Base-by-base conservation (phyloP, 371 early-diverging fungal genomes). In the Mucor indicus region DNA sequence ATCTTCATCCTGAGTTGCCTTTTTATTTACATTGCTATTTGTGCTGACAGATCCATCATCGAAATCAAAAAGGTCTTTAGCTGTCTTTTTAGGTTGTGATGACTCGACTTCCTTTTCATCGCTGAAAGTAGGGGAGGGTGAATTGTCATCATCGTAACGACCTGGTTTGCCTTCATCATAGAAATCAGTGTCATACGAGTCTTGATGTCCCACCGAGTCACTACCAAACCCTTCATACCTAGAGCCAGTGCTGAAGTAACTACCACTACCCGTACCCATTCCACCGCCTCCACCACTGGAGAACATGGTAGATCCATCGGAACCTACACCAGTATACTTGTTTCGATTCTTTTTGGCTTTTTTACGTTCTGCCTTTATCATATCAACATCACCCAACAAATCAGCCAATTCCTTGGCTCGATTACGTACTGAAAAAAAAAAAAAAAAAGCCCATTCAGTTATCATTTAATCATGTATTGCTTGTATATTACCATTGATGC, bases 341-440 rank as follows among this genome's bases (percentile, higher is more conserved):
- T 82, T 72, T 22, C 89, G 80, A 59, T 92, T 97, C 32, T 77
- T 80, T 58, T 85, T 86, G 11, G 98, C 96, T 54, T 89, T 91
- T 50, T 84, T 82, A 19, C 98, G 84, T 57, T 98, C 98, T 8
- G 75, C 76, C 25, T 82, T 83, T 53, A 96, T 84, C 15, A 69
- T 77, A 10, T 91, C 85, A 11, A 76, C 80, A 63, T 90, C 80
- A 36, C 77, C 77, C 22, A 96, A 60, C 38, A 96, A 67, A 7
- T 93, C 95, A 1, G 83, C 73, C 31, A 98, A 74, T 69, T 95
- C 93, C 60, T 90, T 91, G n/a, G 96, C 90, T 16, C 96, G 83
- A 57, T 92, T 88, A 27, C 92, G 88, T 37, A 97, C 91, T 91
- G 60, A n/a, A 27, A 5, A n/a, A 46, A 19, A 30, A 16, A 51